Conservation (phyloP, 495 filamentous ascomycete species). For the Durotheca rogersii region DNA sequence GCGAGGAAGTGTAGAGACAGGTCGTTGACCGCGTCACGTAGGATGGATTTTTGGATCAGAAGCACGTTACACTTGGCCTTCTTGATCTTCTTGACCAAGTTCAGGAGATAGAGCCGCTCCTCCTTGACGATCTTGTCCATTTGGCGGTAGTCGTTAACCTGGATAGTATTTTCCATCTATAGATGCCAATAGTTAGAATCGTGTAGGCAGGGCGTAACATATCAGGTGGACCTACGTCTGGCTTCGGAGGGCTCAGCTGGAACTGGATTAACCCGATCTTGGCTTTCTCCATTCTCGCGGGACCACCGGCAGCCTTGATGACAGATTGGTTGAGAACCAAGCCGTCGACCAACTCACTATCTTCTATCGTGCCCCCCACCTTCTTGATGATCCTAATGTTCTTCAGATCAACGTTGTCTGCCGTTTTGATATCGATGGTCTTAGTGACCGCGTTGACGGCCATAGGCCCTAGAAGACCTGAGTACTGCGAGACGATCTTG, state of each 20-base stretch:
- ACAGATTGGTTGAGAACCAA: slow-evolving; percentile 89
- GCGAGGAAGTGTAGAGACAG: slow-evolving; percentile 95
- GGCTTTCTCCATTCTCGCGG: slow-evolving; percentile 93
- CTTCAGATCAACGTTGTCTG: slow-evolving; percentile 92
- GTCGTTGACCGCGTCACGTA: slow-evolving; percentile 96
- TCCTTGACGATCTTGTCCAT: slow-evolving; percentile 99
- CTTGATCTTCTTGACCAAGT: slow-evolving; percentile 99
- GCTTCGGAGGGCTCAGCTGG: slow-evolving; percentile 96
- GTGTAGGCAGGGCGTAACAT: neutral
- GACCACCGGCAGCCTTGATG: slow-evolving; percentile 90
- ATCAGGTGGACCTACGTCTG: slow-evolving; percentile 65
- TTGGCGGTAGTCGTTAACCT: slow-evolving; percentile 98
- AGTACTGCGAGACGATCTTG: slow-evolving; percentile 97
- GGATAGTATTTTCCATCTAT: slow-evolving; percentile 98
- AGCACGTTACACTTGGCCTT: slow-evolving; percentile 99
- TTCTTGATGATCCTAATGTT: slow-evolving; percentile 98
- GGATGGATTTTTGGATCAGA: slow-evolving; percentile 96
- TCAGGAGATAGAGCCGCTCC: slow-evolving; percentile 94
- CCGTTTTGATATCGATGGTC: slow-evolving; percentile 91
- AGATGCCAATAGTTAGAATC: slow-evolving; percentile 16
- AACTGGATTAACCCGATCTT: slow-evolving; percentile 97
- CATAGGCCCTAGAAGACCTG: slow-evolving; percentile 88
- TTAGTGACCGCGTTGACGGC: slow-evolving; percentile 94
- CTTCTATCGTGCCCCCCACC: slow-evolving; percentile 95
- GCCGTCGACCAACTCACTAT: slow-evolving; percentile 95